Evolutionary conservation across 78 protist species (phyloP), one percentile per base, ranked within the genome.

Genomic region (Dictyostelium citrinum): DNA sequence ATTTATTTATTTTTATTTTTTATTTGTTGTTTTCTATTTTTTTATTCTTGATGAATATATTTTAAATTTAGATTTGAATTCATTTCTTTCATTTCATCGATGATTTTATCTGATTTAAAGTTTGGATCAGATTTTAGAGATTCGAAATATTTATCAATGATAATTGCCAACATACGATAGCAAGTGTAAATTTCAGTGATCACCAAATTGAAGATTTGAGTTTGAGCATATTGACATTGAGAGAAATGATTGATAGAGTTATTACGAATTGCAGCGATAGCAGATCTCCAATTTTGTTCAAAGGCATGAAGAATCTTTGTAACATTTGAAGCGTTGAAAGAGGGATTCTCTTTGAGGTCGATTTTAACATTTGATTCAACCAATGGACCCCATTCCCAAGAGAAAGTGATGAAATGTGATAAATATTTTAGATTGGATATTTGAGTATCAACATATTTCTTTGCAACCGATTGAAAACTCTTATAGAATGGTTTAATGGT

Each of bases 291-390:
- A 31, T 86, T 86, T 9, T 41, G 37, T 35, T 86, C 79, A n/a
- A 86, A 77, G 3, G 77, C 12, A 51, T 22, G 24, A 17, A 86
- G 80, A 11, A 86, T 86, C 20, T 51, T 37, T 17, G 68, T 22
- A 41, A 77, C 92, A n/a, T 58, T 80, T 7, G 24, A 29, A 6
- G 33, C 6, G 31, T 77, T 76, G 78, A 61, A 86, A 16, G 83
- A 64, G 4, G 92, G 92, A 29, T 86, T 86, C 5, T 37, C 41
- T 1, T 17, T 29, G 2, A n/a, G 72, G 45, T 43, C 46, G 60
- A 86, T 86, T 55, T 74, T 86, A 22, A 86, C 84, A n/a, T 61
- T 76, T n/a, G 92, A 86, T 45, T 86, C 92, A 22, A 86, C 92
- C 39, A 86, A 35, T 24, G 92, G 92, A 35, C 80, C 92, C 92